A percentile compares a stretch with the other conserved stretches of the same genome.
Evolutionary conservation across 140 eudicot genomes (phyloP).

Genomic region (Bidens hawaiensis): DNA sequence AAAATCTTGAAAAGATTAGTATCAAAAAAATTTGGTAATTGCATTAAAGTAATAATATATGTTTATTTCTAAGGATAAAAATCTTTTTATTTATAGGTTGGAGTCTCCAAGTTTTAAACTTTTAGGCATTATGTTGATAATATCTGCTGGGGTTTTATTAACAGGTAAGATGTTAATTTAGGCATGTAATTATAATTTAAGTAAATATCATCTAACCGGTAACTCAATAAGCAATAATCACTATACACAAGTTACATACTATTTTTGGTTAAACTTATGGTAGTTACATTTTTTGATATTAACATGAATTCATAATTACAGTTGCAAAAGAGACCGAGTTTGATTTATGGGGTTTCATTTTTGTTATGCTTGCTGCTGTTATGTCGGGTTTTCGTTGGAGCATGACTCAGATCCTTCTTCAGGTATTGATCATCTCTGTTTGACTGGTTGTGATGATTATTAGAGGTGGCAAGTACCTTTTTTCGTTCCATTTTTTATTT

Average conservation of each 20-base stretch:
- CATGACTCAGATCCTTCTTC: conserved; percentile 98
- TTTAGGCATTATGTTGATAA: conserved; percentile 76
- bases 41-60: neutral
- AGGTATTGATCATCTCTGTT: conserved; percentile 42
- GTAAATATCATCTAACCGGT: neutral
- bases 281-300: neutral
- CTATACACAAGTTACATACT: conserved; percentile 9
- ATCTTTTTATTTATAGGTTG: conserved; percentile 52
- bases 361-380: conserved; percentile 98
- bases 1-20: neutral
- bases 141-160: conserved; percentile 76
- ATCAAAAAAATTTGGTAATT: neutral
- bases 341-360: conserved; percentile 87
- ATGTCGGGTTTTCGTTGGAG: conserved; percentile 99
- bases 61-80: neutral
- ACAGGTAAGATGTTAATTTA: conserved; percentile 53
- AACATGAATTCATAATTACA: conserved; percentile 23
- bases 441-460: conserved; percentile 1
- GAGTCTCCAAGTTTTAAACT: conserved; percentile 94
- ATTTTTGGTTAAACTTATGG: neutral
- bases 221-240: neutral
- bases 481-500: neutral
- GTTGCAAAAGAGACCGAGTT: conserved; percentile 96
- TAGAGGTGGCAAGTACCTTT: neutral
- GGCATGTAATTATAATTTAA: conserved; percentile 4